phyloP scores from a whole-genome alignment of 2,329 filamentous ascomycete species.

The Fusarium globosum region DNA sequence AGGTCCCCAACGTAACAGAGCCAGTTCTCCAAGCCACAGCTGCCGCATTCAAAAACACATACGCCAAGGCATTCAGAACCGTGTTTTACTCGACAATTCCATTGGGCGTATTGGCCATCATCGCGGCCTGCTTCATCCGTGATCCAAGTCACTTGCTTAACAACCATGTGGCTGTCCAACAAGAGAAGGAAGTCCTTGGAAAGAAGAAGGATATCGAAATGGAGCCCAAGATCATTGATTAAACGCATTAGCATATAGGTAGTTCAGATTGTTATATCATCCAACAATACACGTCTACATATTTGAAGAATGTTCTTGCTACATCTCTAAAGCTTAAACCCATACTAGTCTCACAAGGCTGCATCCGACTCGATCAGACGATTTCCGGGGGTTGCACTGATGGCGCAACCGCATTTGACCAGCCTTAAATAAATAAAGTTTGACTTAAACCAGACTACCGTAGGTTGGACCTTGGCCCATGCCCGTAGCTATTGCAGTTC shows the following conservation, averaged over 20 bases:
- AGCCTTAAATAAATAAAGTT: not conserved
- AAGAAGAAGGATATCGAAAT: conserved; percentile 12
- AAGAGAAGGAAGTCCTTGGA: conserved; percentile 10
- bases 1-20: conserved; percentile 12
- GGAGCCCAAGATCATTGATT: not conserved
- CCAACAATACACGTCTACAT: not conserved
- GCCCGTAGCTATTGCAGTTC: not conserved
- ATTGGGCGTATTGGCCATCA: not conserved
- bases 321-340: not conserved
- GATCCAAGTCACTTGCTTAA: conserved; percentile 16
- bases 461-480: not conserved
- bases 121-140: conserved; percentile 1
- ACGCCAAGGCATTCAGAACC: not conserved
- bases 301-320: not conserved
- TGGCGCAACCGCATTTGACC: not conserved
- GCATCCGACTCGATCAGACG: not conserved
- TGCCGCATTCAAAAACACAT: conserved; percentile 12
- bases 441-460: not conserved
- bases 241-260: not conserved
- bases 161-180: conserved; percentile 16
- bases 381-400: not conserved
- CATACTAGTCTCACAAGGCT: not conserved
- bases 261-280: not conserved
- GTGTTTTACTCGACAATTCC: conserved; percentile 18
- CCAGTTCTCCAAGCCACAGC: conserved; percentile 1